phyloP scores from a whole-genome alignment of 768 basidiomycete genomes.

The Favolaschia claudopus region DNA sequence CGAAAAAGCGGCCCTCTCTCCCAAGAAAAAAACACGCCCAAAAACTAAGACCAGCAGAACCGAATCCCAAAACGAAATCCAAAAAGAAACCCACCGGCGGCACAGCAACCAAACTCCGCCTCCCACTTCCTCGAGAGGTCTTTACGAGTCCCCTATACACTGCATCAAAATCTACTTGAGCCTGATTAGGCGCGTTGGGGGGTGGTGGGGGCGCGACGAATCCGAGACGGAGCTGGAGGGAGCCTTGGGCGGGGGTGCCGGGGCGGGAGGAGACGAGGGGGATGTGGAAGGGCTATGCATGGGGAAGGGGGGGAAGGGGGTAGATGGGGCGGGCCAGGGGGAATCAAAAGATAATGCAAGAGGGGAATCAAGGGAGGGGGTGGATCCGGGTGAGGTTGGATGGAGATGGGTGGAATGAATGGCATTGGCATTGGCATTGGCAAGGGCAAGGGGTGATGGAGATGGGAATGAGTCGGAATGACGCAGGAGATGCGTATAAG shows the following conservation, averaged over 20 bases:
- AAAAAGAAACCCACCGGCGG: conserved; percentile 69
- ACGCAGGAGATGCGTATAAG: too few species aligned
- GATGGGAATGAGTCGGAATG: too few species aligned
- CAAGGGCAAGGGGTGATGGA: too few species aligned
- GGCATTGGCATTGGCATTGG: too few species aligned
- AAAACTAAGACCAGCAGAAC: too few species aligned
- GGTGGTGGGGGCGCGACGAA: conserved; percentile 55
- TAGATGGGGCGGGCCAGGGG: conserved; percentile 12
- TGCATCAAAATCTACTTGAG: conserved; percentile 57
- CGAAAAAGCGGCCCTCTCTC: too few species aligned
- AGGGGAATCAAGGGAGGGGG: background rate
- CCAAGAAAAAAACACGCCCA: too few species aligned
- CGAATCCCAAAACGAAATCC: too few species aligned
- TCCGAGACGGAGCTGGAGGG: conserved; percentile 54
- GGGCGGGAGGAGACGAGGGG: conserved; percentile 51
- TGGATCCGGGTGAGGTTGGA: too few species aligned
- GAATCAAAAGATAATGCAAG: background rate
- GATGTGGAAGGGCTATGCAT: conserved; percentile 43
- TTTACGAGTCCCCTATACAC: conserved; percentile 71
- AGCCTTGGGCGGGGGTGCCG: conserved; percentile 48
- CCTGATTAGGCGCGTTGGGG: conserved; percentile 38
- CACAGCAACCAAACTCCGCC: conserved; percentile 78
- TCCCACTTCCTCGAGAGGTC: conserved; percentile 66
- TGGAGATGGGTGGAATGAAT: too few species aligned
- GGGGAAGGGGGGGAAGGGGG: background rate